Base-by-base conservation (phyloP, 2,329 filamentous ascomycete species). In the Fusarium staphyleae region DNA sequence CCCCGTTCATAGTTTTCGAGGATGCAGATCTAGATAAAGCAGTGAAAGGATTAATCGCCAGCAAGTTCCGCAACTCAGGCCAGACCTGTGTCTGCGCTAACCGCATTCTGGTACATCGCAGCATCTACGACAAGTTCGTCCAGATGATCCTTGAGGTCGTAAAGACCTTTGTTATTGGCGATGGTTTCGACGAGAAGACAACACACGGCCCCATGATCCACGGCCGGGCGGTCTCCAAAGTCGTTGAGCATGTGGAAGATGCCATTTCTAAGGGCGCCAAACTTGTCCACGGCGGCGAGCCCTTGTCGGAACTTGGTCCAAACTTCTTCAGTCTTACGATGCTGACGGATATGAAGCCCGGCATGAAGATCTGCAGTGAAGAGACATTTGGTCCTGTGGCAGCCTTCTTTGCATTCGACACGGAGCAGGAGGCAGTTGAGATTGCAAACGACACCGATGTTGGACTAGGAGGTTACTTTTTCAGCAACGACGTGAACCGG, bases 1-100 rank as follows among this genome's bases (percentile, higher is more conserved):
- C 87, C 0, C 88, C 88, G 1, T 90, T 90, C 70, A 90, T 91
- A 54, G 87, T 91, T 30, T 91, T 91, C 64, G 87, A 90, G 61
- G 87, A 90, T 64, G 83, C 87, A 13, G 85, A 90, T 66, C 75
- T 91, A n/a, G 87, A 90, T 42, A 76, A 77, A 10, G 88, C 88
- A 1, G 86, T 91, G 4, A 74, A 79, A 2, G 87, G 86, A 13
- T 83, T 87, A 24, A 81, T 90, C 37, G 74, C 83, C 26, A 87
- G 81, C 62, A 90, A 90, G 69, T 90, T 90, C 79, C 83, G 88
- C 46, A 85, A 81, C 62, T 88, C 85, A 2, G 88, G 88, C 26
- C 88, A 90, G 74, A 90, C 88, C 0, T 90, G 88, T 66, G 87
- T 90, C 28, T 84, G 81, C 58, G 81, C 82, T 28, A 87, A 87